These are phyloP conservation scores for Cladosporium sp. DNA, from an alignment of 2,329 filamentous ascomycete genomes.

Conservation along the genomic window DNA sequence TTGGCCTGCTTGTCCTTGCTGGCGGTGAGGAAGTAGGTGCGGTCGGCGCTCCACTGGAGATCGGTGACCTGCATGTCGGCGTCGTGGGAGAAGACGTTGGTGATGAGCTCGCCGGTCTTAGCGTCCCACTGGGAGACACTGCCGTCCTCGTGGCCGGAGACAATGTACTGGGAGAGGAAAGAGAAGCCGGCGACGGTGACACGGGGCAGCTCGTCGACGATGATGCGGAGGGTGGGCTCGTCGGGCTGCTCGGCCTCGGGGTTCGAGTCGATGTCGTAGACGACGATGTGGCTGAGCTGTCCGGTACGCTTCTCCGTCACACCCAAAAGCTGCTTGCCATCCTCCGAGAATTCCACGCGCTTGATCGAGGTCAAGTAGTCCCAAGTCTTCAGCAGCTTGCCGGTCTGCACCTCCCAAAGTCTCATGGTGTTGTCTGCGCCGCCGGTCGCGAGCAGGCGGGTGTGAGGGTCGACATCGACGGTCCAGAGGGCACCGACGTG, in stretches of 20 bases:
- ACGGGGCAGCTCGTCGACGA: conserved; percentile 86
- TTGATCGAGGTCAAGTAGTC: conserved; percentile 96
- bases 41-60: conserved; percentile 87
- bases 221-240: conserved; percentile 78
- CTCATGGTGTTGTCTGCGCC: conserved; percentile 98
- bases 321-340: conserved; percentile 81
- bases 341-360: conserved; percentile 93
- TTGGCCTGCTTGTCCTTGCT: conserved; percentile 98
- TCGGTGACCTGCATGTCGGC: conserved; percentile 78
- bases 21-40: conserved; percentile 96
- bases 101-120: conserved; percentile 79
- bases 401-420: conserved; percentile 91
- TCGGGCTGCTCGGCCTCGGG: conserved; percentile 75
- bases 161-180: conserved; percentile 91
- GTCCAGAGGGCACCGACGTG: conserved; percentile 99
- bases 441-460: conserved; percentile 84
- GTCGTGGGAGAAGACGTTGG: conserved; percentile 80
- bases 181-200: conserved; percentile 96
- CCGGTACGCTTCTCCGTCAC: conserved; percentile 99
- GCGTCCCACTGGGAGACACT: conserved; percentile 85
- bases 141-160: conserved; percentile 94
- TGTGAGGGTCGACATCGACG: conserved; percentile 90
- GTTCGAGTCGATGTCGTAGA: conserved; percentile 82
- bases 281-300: conserved; percentile 86
- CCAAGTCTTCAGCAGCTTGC: conserved; percentile 92